Conservation (phyloP, 2,329 filamentous ascomycete species). For the Akanthomyces lecanii region DNA sequence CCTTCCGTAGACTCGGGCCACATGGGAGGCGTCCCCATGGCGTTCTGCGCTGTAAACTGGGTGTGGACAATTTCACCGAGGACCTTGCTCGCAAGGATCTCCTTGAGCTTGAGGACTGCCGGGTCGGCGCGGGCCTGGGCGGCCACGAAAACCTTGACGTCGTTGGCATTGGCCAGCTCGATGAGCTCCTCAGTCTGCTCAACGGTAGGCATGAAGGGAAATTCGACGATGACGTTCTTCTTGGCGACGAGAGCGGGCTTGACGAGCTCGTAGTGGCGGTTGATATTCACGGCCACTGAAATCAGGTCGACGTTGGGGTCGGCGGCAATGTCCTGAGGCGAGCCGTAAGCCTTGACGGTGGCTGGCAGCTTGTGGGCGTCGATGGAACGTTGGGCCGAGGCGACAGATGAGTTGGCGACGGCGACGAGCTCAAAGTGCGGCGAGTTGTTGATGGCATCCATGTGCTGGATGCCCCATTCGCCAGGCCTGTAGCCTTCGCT, state of each 20-base stretch:
- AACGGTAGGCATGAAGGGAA: conserved; percentile 43
- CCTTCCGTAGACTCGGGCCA: conserved; percentile 23
- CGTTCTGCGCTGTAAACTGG: conserved; percentile 9
- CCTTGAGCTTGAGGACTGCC: conserved; percentile 35
- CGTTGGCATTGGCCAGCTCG: conserved; percentile 27
- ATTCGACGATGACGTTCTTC: conserved; percentile 50
- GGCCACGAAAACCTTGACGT: conserved; percentile 38
- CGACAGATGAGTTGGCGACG: conserved; percentile 41
- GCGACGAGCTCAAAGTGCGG: conserved; percentile 40
- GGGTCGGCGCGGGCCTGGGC: conserved; percentile 44
- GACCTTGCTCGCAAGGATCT: conserved; percentile 36
- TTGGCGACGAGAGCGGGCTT: conserved; percentile 41
- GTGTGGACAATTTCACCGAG: conserved; percentile 39
- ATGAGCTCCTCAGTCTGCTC: conserved; percentile 35
- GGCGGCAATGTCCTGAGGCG: conserved; percentile 38
- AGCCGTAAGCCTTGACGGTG: conserved; percentile 40
- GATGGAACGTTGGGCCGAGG: conserved; percentile 37
- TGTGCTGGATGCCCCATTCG: conserved; percentile 50
- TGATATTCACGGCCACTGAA: conserved; percentile 45
- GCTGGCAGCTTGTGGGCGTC: conserved; percentile 33
- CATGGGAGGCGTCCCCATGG: background rate
- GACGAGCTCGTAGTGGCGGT: conserved; percentile 40
- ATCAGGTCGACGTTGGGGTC: conserved; percentile 43
- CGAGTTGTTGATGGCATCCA: conserved; percentile 33
- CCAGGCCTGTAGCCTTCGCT: conserved; percentile 44